Percentiles rank a stretch among this genome's conserved stretches.
These are phyloP conservation scores for Pichia sp. DNA, from an alignment of 1,139 yeast genomes.

Conservation along the genomic window DNA sequence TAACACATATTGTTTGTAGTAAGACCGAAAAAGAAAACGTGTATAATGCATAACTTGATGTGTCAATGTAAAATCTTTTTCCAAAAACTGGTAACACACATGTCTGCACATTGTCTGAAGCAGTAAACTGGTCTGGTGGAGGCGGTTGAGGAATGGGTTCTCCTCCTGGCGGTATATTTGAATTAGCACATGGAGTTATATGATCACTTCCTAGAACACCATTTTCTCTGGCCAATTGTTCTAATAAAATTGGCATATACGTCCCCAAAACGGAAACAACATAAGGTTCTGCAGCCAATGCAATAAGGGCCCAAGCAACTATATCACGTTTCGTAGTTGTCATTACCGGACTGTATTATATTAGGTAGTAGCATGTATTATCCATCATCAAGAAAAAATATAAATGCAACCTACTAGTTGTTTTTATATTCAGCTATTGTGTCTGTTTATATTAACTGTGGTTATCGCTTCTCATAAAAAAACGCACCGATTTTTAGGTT, in stretches of 20 bases:
- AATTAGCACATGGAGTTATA: slow-evolving; percentile 25
- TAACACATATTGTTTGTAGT: slow-evolving; percentile 56
- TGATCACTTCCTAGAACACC: slow-evolving; percentile 51
- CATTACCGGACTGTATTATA: not conserved
- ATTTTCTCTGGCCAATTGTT: slow-evolving; percentile 58
- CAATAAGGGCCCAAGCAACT: slow-evolving; percentile 17
- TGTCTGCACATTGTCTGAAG: slow-evolving; percentile 13
- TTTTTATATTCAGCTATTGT: too few species aligned
- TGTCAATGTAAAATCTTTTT: slow-evolving; percentile 42
- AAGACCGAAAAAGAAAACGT: slow-evolving; percentile 61
- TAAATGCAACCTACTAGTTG: too few species aligned
- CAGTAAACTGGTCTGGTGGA: slow-evolving; percentile 33
- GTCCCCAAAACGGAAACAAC: slow-evolving; percentile 68
- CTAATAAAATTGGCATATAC: slow-evolving; percentile 59
- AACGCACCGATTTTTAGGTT: too few species aligned
- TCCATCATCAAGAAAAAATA: too few species aligned
- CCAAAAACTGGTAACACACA: slow-evolving; percentile 38
- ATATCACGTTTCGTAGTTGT: slow-evolving; percentile 11
- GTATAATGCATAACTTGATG: slow-evolving; percentile 62
- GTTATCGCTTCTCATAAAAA: too few species aligned
- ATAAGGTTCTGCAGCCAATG: slow-evolving; percentile 60
- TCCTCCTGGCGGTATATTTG: slow-evolving; percentile 5
- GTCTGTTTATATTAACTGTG: too few species aligned
- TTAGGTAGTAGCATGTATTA: not conserved
- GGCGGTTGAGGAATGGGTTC: slow-evolving; percentile 23